A percentile compares a stretch with the other conserved stretches of the same genome.
phyloP scores from a whole-genome alignment of 2,329 filamentous ascomycete species.

The Pleurostoma richardsiae region DNA sequence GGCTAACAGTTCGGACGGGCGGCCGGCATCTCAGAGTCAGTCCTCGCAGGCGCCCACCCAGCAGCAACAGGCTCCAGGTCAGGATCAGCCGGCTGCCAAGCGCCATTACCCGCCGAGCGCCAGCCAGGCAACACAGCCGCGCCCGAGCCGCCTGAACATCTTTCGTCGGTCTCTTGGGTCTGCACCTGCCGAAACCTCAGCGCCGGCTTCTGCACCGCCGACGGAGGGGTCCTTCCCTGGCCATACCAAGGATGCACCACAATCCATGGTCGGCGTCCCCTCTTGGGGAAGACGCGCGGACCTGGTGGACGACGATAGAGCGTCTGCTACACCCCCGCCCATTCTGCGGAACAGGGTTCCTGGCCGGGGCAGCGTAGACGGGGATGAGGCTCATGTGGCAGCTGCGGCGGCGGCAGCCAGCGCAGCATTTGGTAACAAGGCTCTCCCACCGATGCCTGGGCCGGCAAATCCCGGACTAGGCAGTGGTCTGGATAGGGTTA shows the following conservation, averaged over 20 bases:
- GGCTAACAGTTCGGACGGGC: neutral
- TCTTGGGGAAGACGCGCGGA: conserved; percentile 6
- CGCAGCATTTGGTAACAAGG: neutral
- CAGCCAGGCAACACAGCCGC: conserved; percentile 13
- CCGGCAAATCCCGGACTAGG: conserved; percentile 4
- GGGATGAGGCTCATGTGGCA: neutral
- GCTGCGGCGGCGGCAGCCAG: neutral
- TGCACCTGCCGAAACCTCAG: conserved; percentile 1
- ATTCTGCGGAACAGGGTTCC: conserved; percentile 7
- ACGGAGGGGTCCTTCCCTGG: conserved; percentile 4
- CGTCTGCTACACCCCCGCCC: conserved; percentile 7
- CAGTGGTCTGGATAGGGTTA: conserved; percentile 3
- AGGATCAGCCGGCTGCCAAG: conserved; percentile 5
- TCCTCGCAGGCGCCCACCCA: conserved; percentile 6
- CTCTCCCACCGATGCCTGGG: neutral
- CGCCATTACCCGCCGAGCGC: conserved; percentile 11
- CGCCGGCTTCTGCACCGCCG: conserved; percentile 5
- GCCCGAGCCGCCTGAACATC: conserved; percentile 4
- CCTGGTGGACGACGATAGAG: neutral
- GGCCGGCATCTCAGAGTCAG: neutral
- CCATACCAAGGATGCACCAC: neutral
- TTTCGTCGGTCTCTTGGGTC: conserved; percentile 9
- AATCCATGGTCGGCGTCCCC: conserved; percentile 2
- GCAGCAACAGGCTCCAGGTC: conserved; percentile 24
- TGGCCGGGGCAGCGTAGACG: neutral